Evolutionary conservation across 768 basidiomycete species (phyloP), one percentile per base, ranked within the genome.

Genomic region (Clavulina sp.): DNA sequence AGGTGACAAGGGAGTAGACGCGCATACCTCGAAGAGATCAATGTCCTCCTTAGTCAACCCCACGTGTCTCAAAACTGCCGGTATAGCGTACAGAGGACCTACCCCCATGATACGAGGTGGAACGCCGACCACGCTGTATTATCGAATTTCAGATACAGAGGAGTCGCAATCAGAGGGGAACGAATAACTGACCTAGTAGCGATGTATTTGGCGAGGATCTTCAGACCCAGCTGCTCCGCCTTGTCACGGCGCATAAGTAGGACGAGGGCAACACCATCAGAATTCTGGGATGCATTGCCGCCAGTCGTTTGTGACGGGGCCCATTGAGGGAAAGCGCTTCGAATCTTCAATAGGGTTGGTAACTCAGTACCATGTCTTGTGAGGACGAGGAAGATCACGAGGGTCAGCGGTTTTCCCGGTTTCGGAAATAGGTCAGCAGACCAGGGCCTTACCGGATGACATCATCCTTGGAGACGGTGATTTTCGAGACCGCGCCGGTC

Each of bases 81-180:
- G 86, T 59, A 96, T 91, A 7, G 92, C 91, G 58, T 73, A 75
- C 0, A 73, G 71, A 2, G 92, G 92, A 1, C 86, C 91, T 60
- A 92, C 71, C 48, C 85, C 85, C 87, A 91, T 91, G 41, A 91
- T 73, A 21, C 85, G 76, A 1, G 88, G 88, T 2, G 82, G 72
- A 13, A 80, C 68, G 50, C 84, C 83, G 76, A 52, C 21, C 2
- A 47, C n/a, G 26, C 21, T 18, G 6, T 18, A 5, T 31, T 29
- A 33, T 13, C 41, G 26, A 40, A 9, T 33, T 26, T 26, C 7
- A 47, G 3, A 48, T 21, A 31, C 23, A 41, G 32, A 19, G 36
- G 5, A 13, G 13, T 36, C 7, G 21, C 21, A 13, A 19, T 41
- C 26, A 31, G 23, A 54, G 29, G 28, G 21, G 41, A 50, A 18